These are phyloP conservation scores for Vaccinium myrtillus DNA, from an alignment of 148 eudicot genomes.

Conservation along the genomic window DNA sequence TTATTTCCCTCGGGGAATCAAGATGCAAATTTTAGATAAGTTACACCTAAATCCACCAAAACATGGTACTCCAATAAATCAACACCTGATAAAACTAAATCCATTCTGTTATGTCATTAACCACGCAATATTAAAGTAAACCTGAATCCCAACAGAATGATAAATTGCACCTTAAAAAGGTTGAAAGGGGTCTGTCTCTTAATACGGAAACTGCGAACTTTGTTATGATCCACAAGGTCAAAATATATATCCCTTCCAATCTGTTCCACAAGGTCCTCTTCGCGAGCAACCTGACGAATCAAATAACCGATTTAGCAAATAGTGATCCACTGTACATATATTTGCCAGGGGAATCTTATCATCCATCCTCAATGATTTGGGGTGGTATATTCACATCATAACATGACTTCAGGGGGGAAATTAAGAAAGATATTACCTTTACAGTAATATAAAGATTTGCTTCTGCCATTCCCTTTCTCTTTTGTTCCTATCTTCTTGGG, in stretches of 20 bases:
- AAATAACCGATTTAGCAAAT: conserved; percentile 1
- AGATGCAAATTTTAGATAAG: not conserved
- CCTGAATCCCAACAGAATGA: not conserved
- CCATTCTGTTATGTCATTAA: not conserved
- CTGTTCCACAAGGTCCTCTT: conserved; percentile 68
- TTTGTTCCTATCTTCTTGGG: conserved; percentile 75
- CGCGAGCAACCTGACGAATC: conserved; percentile 64
- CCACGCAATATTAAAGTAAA: not conserved
- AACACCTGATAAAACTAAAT: not conserved
- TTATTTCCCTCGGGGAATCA: not conserved
- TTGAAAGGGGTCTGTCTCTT: conserved; percentile 64
- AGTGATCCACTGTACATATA: not conserved
- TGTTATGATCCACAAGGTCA: conserved; percentile 90
- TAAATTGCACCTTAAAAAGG: conserved; percentile 58
- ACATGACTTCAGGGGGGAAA: not conserved
- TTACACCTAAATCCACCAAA: not conserved
- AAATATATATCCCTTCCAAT: conserved; percentile 71
- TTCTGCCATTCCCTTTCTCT: conserved; percentile 70
- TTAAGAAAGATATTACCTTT: conserved; percentile 44
- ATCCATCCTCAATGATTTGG: not conserved
- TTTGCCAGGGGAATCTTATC: not conserved
- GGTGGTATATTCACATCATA: not conserved
- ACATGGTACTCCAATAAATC: not conserved
- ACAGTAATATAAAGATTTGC: conserved; percentile 86
- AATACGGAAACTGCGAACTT: conserved; percentile 64